phyloP scores from a whole-genome alignment of 2,329 filamentous ascomycete genomes.

The Nigrograna mackinnonii region DNA sequence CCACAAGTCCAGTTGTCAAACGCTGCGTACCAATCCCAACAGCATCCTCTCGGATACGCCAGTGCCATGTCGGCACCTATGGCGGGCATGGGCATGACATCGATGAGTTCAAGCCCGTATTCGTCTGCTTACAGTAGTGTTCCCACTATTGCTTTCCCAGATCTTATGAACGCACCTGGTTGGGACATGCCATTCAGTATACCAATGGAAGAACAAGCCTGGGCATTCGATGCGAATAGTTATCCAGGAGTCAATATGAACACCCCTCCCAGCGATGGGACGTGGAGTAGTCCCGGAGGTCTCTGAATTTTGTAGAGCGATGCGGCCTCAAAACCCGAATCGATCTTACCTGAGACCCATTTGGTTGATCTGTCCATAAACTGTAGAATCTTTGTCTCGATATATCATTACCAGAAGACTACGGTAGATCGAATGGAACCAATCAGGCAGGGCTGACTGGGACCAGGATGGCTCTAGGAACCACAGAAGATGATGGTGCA shows the following conservation, averaged over 20 bases:
- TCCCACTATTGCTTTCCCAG: slow-evolving; percentile 25
- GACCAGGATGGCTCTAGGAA: too few relatives aligned
- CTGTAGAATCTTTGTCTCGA: too few relatives aligned
- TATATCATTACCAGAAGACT: too few relatives aligned
- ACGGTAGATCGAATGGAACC: too few relatives aligned
- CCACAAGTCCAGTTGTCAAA: slow-evolving; percentile 12
- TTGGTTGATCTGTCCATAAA: too few relatives aligned
- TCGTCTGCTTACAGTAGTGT: slow-evolving; percentile 15
- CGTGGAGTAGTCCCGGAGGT: slow-evolving; percentile 3
- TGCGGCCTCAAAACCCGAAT: too few relatives aligned
- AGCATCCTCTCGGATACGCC: slow-evolving; percentile 13
- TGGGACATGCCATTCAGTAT: slow-evolving; percentile 31
- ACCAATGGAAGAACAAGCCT: slow-evolving; percentile 28
- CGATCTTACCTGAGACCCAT: too few relatives aligned
- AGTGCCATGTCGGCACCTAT: slow-evolving; percentile 8
- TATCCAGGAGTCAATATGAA: slow-evolving; percentile 20
- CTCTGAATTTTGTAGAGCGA: too few relatives aligned
- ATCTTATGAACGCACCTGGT: slow-evolving; percentile 29
- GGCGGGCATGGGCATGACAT: slow-evolving; percentile 19
- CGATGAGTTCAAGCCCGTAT: slow-evolving; percentile 16
- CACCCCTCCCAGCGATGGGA: slow-evolving; percentile 19
- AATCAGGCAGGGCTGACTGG: too few relatives aligned
- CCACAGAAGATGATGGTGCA: too few relatives aligned
- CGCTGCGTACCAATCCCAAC: slow-evolving; percentile 16
- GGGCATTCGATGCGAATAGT: slow-evolving; percentile 21